Base-by-base conservation (phyloP, 371 early-diverging fungal genomes). In the Rhizopus microsporus region DNA sequence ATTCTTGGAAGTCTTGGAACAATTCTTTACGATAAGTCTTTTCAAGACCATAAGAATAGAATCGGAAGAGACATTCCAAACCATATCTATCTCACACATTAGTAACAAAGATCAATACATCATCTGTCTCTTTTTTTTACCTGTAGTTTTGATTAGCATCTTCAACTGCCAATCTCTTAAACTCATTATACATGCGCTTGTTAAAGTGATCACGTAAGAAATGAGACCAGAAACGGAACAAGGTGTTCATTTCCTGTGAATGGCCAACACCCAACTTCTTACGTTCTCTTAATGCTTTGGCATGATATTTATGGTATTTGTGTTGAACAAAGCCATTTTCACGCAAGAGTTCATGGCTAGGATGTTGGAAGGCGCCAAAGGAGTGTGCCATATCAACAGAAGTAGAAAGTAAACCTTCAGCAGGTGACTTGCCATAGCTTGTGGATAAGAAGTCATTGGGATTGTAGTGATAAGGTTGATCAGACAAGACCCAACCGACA, bases 141-240 rank as follows among this genome's bases (percentile, higher is more conserved):
- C 96, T 88, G 79, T 95, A 95, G 74, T 90, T 88, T 57, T 85
- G 83, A 43, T 83, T 80, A 39, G 94, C 92, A 75, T 97, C 97
- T 64, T 96, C 95, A n/a, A 91, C 83, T 13, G 97, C 94, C 47
- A 96, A 75, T 15, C 84, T 75, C 78, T 89, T 90, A 77, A 97
- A 97, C 76, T 97, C 96, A 47, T 75, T 74, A 72, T 94, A 95
- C 96, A 97, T 95, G 58, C 85, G 86, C 69, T 84, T 80, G 84
- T 95, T 96, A 68, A 89, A 95, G 65, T 93, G 91, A 71, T 95
- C 95, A 70, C 96, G 93, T 72, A 97, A 80, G 70, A 96, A 97
- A 77, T 97, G 96, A 51, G 92, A 93, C 97, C 97, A 97, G 91
- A 97, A 97, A 16, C 96, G 89, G 87, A 91, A 97, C 56, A 97